Evolutionary conservation across 1,284 basidiomycete genomes (phyloP), one percentile per base, ranked within the genome.

Genomic region (Trametes pubescens): DNA sequence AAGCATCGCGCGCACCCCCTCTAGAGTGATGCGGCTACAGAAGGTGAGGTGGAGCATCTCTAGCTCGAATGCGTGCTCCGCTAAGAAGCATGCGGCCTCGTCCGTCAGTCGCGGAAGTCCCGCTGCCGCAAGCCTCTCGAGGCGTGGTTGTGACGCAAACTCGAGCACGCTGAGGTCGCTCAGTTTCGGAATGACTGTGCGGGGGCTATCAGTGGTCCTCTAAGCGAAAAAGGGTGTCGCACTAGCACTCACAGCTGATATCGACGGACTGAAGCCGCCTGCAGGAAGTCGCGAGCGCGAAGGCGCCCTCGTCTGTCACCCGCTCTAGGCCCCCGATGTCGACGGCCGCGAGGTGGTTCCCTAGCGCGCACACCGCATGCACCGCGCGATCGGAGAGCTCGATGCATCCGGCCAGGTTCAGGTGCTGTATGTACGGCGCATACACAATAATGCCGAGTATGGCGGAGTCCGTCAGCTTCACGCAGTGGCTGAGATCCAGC

Each of bases 11-110:
- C 94, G 91, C 44, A 96, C 81, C 2, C 93, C 93, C 24, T 89
- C 86, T 35, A 97, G 85, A 14, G 90, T 88, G 62, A 98, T 81
- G 59, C 90, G 86, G 67, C 92, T 89, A 79, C 96, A 98, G 76
- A 95, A 95, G 16, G 93, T 94, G 13, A 98, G 78, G 73, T 98
- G 93, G 49, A 98, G 84, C 14, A 95, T 86, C 73, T 96, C 93
- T 63, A 98, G 80, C 18, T 84, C 85, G 49, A 82, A 77, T 62
- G 85, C 76, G 81, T 94, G 84, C 69, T 89, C 92, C 69, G 85
- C 83, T 3, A 88, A 76, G 66, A 88, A 79, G 70, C 92, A 92
- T 38, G 90, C 74, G 8, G 84, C 87, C 69, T 88, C 85, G 74
- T 90, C 89, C 6, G 89, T 90, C 69, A 90, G 68, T 68, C 83